phyloP scores from a whole-genome alignment of 2,329 filamentous ascomycete genomes.

The Diplodia intermedia region DNA sequence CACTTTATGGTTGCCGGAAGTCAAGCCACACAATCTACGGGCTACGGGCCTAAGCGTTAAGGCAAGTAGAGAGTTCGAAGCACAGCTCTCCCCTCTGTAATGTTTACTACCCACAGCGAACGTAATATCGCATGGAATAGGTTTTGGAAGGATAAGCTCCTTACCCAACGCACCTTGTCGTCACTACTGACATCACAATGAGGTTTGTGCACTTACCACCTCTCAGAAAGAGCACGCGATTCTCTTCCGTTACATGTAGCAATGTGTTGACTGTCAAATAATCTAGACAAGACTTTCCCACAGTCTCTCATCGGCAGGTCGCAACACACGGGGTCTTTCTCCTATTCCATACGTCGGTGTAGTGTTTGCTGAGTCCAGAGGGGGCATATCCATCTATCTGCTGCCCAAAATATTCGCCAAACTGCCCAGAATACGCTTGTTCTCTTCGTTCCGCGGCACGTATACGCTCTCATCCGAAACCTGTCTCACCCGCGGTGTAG shows the following conservation, averaged over 20 bases:
- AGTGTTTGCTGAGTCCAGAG: background rate
- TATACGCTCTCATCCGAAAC: background rate
- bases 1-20: too few species aligned
- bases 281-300: background rate
- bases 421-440: background rate
- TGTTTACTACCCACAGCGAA: too few species aligned
- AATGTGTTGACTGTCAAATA: background rate
- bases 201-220: background rate
- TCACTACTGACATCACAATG: background rate
- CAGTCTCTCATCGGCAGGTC: background rate
- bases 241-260: background rate
- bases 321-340: background rate
- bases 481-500: background rate
- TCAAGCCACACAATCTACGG: too few species aligned
- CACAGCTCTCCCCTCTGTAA: too few species aligned
- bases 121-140: too few species aligned
- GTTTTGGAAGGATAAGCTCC: background rate
- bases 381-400: background rate
- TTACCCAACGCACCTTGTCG: background rate
- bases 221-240: background rate
- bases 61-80: too few species aligned
- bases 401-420: background rate
- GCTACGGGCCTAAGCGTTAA: too few species aligned
- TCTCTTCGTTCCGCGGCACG: constrained; percentile 1
- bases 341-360: background rate